A percentile compares a stretch with the other conserved stretches of the same genome.
Evolutionary conservation across 129 eudicot species (phyloP).

Genomic region (Silybum marianum): DNA sequence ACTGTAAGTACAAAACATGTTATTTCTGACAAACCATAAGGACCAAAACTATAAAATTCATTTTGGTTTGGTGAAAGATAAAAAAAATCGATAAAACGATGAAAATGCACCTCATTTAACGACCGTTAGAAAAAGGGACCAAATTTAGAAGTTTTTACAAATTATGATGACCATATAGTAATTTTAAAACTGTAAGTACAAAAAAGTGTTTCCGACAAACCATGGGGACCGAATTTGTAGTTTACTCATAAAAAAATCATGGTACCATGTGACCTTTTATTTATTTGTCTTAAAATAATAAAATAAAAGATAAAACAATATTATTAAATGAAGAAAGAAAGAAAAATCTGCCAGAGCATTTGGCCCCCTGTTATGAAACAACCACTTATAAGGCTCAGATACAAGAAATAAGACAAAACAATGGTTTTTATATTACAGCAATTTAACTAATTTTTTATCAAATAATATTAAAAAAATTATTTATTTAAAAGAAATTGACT

Average conservation of each 20-base stretch:
- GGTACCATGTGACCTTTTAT: neutral
- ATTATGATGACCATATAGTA: too few relatives aligned
- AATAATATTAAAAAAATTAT: neutral
- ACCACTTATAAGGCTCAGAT: conserved; percentile 14
- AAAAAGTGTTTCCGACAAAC: too few relatives aligned
- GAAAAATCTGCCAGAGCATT: conserved; percentile 24
- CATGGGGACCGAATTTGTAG: too few relatives aligned
- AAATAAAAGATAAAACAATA: neutral
- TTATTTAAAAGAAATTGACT: neutral
- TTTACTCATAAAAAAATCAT: neutral
- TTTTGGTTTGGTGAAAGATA: too few relatives aligned
- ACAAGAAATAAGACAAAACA: conserved; percentile 3
- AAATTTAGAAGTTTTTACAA: too few relatives aligned
- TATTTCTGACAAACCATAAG: too few relatives aligned
- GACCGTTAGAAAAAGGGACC: too few relatives aligned
- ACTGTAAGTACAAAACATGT: too few relatives aligned
- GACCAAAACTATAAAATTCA: too few relatives aligned
- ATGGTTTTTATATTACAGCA: neutral
- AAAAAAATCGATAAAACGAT: too few relatives aligned
- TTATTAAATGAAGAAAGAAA: conserved; percentile 14
- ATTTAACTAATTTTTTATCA: neutral
- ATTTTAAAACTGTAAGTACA: too few relatives aligned
- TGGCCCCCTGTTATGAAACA: conserved; percentile 33
- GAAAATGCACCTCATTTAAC: too few relatives aligned
- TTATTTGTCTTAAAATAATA: neutral